A percentile compares a stretch with the other conserved stretches of the same genome.
phyloP scores from a whole-genome alignment of 2,329 filamentous ascomycete genomes.

The Lasiodiplodia gonubiensis region DNA sequence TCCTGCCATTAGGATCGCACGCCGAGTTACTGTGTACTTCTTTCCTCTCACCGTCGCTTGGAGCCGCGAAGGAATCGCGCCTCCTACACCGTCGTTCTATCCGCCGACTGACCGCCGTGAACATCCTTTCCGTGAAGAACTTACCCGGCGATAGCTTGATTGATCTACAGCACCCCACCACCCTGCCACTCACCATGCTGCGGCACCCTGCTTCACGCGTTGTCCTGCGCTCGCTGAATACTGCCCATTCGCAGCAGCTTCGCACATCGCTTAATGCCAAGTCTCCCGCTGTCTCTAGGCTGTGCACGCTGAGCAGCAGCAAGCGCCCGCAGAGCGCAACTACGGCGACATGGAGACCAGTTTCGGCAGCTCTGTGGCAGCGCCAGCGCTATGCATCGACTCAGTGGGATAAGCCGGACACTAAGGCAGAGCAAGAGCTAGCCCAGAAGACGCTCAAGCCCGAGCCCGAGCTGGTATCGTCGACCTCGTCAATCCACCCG shows the following conservation, averaged over 20 bases:
- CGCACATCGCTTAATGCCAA: constrained; percentile 30
- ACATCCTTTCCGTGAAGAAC: background rate
- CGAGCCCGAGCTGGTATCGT: constrained; percentile 66
- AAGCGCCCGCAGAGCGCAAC: constrained; percentile 36
- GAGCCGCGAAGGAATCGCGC: background rate
- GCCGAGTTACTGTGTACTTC: background rate
- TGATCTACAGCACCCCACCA: constrained; percentile 22
- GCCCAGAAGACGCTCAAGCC: constrained; percentile 62
- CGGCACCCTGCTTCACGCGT: constrained; percentile 43
- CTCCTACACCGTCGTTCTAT: constrained; percentile 28
- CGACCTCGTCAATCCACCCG: constrained; percentile 58
- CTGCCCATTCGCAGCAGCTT: constrained; percentile 8
- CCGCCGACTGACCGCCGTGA: constrained; percentile 30
- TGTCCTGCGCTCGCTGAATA: constrained; percentile 41
- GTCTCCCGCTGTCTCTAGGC: constrained; percentile 41
- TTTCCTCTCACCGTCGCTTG: background rate
- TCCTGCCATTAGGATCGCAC: background rate
- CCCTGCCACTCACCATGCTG: constrained; percentile 38
- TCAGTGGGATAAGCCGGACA: constrained; percentile 57
- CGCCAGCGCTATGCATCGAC: constrained; percentile 65
- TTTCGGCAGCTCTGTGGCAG: constrained; percentile 49
- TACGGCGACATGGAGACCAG: constrained; percentile 35
- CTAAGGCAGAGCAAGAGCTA: constrained; percentile 61
- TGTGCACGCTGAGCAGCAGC: constrained; percentile 38
- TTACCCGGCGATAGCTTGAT: constrained; percentile 30